A percentile compares a stretch with the other conserved stretches of the same genome.
Conservation (phyloP, 768 basidiomycete species). For the Psilocybe tampanensis region DNA sequence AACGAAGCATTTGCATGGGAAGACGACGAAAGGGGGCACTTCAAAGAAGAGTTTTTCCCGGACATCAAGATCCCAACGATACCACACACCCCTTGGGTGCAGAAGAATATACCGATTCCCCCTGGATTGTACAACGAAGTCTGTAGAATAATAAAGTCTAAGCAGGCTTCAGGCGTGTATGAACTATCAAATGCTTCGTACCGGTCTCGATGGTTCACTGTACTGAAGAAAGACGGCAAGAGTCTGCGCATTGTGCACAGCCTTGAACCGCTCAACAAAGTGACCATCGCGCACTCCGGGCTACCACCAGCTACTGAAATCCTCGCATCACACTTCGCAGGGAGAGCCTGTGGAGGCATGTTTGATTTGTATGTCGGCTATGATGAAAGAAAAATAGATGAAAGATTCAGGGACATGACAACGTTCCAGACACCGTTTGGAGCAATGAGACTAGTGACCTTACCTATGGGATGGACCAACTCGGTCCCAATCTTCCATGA, state of each 20-base stretch:
- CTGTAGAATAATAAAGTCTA: constrained; percentile 18
- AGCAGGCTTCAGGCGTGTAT: constrained; percentile 38
- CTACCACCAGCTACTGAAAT: constrained; percentile 33
- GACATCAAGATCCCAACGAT: constrained; percentile 7
- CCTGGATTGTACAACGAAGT: constrained; percentile 8
- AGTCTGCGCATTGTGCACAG: constrained; percentile 33
- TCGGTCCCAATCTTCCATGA: constrained; percentile 33
- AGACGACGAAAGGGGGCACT: constrained; percentile 15
- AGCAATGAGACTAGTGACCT: constrained; percentile 14
- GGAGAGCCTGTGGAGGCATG: constrained; percentile 31
- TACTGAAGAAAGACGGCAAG: constrained; percentile 35
- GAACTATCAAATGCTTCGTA: constrained; percentile 30
- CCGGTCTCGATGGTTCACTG: constrained; percentile 39
- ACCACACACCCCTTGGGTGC: constrained; percentile 12
- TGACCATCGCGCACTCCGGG: constrained; percentile 37
- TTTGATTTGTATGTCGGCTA: constrained; percentile 40
- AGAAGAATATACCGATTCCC: constrained; percentile 14
- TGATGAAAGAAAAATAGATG: constrained; percentile 14
- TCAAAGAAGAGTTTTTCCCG: constrained; percentile 18
- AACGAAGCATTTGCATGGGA: constrained; percentile 22
- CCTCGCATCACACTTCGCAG: constrained; percentile 34
- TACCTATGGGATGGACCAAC: constrained; percentile 36
- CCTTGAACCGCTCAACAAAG: constrained; percentile 36
- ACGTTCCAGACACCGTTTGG: constrained; percentile 30
- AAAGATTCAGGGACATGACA: constrained; percentile 27